Base-by-base conservation (phyloP, 441 rosid species). In the Bruguiera hainesii region DNA sequence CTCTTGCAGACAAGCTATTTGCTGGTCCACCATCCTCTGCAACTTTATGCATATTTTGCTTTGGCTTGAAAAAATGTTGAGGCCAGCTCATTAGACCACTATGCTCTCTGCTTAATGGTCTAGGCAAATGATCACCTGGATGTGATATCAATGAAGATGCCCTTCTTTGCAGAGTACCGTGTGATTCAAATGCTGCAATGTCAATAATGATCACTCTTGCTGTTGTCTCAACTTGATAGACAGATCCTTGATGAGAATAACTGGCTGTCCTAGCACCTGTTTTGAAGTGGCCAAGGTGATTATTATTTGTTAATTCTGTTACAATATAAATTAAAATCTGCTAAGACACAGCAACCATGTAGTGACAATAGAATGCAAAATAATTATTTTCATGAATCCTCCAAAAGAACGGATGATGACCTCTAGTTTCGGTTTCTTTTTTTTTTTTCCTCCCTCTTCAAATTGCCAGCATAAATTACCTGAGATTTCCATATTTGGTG, bases 31-130 rank as follows among this genome's bases (percentile, higher is more conserved):
- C 62, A 30, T 29, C 60, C 69, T 56, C 79, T 64, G 63, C 71
- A 55, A 11, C 42, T 58, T 61, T 74, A 52, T 67, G 77, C 66
- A 67, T 64, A 3, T 69, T 73, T 52, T 75, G 77, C 66, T 74
- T 60, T 49, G 76, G 67, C 63, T 63, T 61, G 84, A 64, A 74
- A 50, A 83, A 65, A 60, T 42, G 74, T 66, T 89, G 90, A 8
- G 96, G 96, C 92, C 92, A 91, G 61, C 90, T 87, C 88, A 91
- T 85, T 61, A 91, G 85, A 51, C 83, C 81, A 26, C 75, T 69
- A 71, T 85, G 92, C 72, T 89, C 94, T 71, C 78, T 85, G 65
- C 81, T 83, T 62, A 64, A 69, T 62, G 86, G 49, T 80, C 85
- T 80, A 70, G 82, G 87, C 30, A 80, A 73, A 63, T 82, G 86